A percentile compares a stretch with the other conserved stretches of the same genome.
These are phyloP conservation scores for Wakefieldia striispora DNA, from an alignment of 768 basidiomycete genomes.

Conservation along the genomic window DNA sequence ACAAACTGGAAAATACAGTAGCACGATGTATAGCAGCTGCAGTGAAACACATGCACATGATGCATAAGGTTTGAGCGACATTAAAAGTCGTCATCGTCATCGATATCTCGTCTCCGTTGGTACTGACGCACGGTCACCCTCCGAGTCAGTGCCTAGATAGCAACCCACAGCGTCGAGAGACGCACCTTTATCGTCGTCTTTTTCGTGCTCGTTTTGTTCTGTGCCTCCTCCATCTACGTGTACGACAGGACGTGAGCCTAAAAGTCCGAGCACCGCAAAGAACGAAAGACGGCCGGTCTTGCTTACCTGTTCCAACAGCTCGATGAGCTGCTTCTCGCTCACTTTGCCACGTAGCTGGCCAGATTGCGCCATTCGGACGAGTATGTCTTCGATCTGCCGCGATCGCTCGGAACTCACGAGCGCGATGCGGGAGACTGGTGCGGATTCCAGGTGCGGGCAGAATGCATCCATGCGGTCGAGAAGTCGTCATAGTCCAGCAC, in stretches of 20 bases:
- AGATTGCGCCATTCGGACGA: constrained; percentile 79
- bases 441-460: too few species aligned
- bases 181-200: constrained; percentile 61
- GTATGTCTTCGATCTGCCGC: constrained; percentile 72
- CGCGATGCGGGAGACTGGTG: constrained; percentile 77
- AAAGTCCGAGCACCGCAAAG: too few species aligned
- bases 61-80: too few species aligned
- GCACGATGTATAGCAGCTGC: neutral
- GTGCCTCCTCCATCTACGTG: constrained; percentile 52
- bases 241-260: constrained; percentile 8
- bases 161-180: neutral
- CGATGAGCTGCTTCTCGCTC: constrained; percentile 79
- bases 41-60: neutral
- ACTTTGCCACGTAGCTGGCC: constrained; percentile 79
- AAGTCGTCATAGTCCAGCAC: too few species aligned
- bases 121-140: constrained; percentile 36
- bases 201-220: constrained; percentile 46
- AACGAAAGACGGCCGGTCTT: too few species aligned
- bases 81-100: constrained; percentile 62
- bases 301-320: constrained; percentile 77
- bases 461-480: too few species aligned
- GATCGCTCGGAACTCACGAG: constrained; percentile 84
- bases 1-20: neutral
- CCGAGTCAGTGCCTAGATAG: constrained; percentile 1
- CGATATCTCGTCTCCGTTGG: constrained; percentile 63